Evolutionary conservation across 805 yeast genomes (phyloP), one percentile per base, ranked within the genome.

Genomic region (Candida corydali): DNA sequence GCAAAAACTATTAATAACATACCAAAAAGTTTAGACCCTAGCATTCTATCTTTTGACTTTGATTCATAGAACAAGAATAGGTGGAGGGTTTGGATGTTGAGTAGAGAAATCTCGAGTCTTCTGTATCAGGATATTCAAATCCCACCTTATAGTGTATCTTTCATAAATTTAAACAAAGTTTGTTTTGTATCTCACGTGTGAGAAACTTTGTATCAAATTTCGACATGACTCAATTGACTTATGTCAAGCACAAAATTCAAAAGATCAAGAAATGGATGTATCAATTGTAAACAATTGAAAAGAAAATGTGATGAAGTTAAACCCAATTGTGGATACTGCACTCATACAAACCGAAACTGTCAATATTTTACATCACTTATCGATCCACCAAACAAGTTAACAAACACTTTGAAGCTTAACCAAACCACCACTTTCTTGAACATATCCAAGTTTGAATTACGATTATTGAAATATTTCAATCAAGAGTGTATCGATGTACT

Each of bases 281-380:
- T 46, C 15, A 57, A 59, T 42, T 59, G 65, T 42, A 55, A 55
- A 40, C 47, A 45, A 37, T 44, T 59, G 32, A 51, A 50, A 31
- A 59, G 56, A 26, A 59, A 59, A 45, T 61, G 66, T 33, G 46
- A 57, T 35, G 65, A 59, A 32, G 50, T 41, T 6, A 49, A 44
- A 37, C 66, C 66, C 2, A 26, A 35, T 8, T 61, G 66, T 40
- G 66, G 60, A 22, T 60, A 61, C 39, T 61, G 66, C 24, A 20
- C 14, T 10, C 23, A 29, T 12, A 20, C 37, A 5, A 11, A 5
- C 17, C 8, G 29, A 29, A 11, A 5, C 8, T 26, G 26, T n/a
- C 28, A 22, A 19, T 20, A 35, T 27, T 20, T 24, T 8, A 17
- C 27, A 12, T 22, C n/a, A 15, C 15, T 16, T 23, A 34, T 20